A percentile compares a stretch with the other conserved stretches of the same genome.
phyloP scores from a whole-genome alignment of 805 yeast genomes.

The Wickerhamomyces xylosicus region DNA sequence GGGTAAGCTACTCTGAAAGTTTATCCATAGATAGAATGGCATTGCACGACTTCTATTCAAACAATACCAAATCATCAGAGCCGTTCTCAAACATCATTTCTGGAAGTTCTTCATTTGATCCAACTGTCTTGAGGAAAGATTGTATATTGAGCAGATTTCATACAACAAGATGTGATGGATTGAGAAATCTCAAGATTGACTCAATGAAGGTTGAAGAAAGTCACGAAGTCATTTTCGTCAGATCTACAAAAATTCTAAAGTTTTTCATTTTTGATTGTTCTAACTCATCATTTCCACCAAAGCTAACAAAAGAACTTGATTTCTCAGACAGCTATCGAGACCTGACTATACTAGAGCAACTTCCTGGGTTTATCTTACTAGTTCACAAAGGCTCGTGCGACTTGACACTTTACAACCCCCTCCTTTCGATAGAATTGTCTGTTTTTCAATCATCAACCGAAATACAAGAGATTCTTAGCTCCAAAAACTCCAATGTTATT shows the following conservation, averaged over 20 bases:
- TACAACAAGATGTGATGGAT: slow-evolving; percentile 24
- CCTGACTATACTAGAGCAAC: slow-evolving; percentile 22
- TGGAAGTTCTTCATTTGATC: slow-evolving; percentile 25
- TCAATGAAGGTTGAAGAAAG: slow-evolving; percentile 32
- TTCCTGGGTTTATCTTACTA: slow-evolving; percentile 36
- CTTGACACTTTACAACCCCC: slow-evolving; percentile 43
- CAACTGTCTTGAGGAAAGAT: slow-evolving; percentile 42
- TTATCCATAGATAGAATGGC: slow-evolving; percentile 36
- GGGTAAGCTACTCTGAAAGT: slow-evolving; percentile 28
- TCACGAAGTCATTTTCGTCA: slow-evolving; percentile 52
- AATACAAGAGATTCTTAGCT: slow-evolving; percentile 5
- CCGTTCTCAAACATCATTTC: slow-evolving; percentile 23
- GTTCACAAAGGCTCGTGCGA: slow-evolving; percentile 23
- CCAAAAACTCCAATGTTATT: slow-evolving; percentile 11
- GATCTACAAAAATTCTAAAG: slow-evolving; percentile 36
- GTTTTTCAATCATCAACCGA: slow-evolving; percentile 25
- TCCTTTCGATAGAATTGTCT: slow-evolving; percentile 11
- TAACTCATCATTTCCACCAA: slow-evolving; percentile 19
- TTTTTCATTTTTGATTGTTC: slow-evolving; percentile 38
- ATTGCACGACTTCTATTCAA: slow-evolving; percentile 24
- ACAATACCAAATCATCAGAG: slow-evolving; percentile 34
- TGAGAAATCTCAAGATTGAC: slow-evolving; percentile 23
- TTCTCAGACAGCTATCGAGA: slow-evolving; percentile 25
- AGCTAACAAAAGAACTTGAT: slow-evolving; percentile 22
- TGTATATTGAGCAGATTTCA: slow-evolving; percentile 58